Evolutionary conservation across 805 yeast species (phyloP).

Genomic region (Kazachstania psychrophila): DNA sequence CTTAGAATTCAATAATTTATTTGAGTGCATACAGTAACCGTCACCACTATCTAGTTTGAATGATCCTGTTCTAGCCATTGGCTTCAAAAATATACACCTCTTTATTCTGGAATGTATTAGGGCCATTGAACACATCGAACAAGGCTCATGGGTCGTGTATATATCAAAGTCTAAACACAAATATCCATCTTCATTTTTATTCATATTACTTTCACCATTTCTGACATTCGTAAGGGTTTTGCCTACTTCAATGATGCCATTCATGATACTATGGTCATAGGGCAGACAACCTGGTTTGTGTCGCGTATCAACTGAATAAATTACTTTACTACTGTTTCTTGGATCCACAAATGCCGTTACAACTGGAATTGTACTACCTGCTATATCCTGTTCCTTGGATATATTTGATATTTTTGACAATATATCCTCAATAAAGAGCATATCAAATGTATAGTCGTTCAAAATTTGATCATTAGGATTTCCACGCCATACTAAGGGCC

Average conservation of each 20-base stretch:
- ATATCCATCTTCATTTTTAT: slow-evolving; percentile 33
- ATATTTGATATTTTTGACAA: slow-evolving; percentile 23
- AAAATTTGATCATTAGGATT: slow-evolving; percentile 69
- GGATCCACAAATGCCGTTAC: slow-evolving; percentile 62
- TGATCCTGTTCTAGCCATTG: slow-evolving; percentile 44
- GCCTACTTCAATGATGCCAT: slow-evolving; percentile 59
- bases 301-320: slow-evolving; percentile 36
- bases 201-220: slow-evolving; percentile 25
- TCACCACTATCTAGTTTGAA: slow-evolving; percentile 49
- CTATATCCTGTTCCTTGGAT: slow-evolving; percentile 13
- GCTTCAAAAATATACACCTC: slow-evolving; percentile 51
- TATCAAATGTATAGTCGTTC: slow-evolving; percentile 45
- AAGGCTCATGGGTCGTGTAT: slow-evolving; percentile 90
- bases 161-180: slow-evolving; percentile 71
- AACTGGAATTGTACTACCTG: slow-evolving; percentile 33
- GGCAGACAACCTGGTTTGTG: slow-evolving; percentile 34
- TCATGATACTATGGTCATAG: slow-evolving; percentile 67
- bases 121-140: slow-evolving; percentile 96
- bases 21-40: slow-evolving; percentile 65
- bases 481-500: slow-evolving; percentile 96
- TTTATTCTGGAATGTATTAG: slow-evolving; percentile 80
- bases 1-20: slow-evolving; percentile 73
- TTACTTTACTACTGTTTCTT: slow-evolving; percentile 28
- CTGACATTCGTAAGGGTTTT: slow-evolving; percentile 17
- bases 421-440: slow-evolving; percentile 33